Conservation (phyloP, 1,284 basidiomycete genomes). For the Fomitopsis pinicola region DNA sequence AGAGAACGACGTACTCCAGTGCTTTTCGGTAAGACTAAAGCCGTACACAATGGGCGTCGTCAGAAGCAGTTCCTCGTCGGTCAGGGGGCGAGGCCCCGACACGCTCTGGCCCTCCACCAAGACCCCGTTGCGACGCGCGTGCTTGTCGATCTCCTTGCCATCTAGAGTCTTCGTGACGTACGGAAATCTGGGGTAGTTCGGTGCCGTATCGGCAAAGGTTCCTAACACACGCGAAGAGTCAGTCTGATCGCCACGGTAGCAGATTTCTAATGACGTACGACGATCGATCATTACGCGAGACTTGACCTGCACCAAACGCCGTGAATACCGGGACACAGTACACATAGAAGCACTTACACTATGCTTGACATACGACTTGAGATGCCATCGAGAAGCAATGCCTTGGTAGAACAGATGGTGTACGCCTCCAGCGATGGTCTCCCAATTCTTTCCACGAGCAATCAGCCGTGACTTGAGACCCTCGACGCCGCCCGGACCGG, state of each 20-base stretch:
- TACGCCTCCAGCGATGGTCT: conserved; percentile 40
- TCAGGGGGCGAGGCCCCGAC: conserved; percentile 30
- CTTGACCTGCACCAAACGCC: conserved; percentile 21
- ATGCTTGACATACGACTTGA: conserved; percentile 34
- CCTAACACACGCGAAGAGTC: conserved; percentile 11
- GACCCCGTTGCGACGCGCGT: conserved; percentile 18
- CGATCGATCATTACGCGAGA: conserved; percentile 55
- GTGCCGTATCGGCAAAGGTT: conserved; percentile 25
- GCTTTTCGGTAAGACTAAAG: conserved; percentile 54
- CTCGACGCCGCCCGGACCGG: conserved; percentile 31
- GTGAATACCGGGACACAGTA: background rate
- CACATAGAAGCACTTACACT: conserved; percentile 32
- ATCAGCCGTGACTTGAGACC: conserved; percentile 37
- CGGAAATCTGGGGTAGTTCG: conserved; percentile 27
- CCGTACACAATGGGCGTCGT: conserved; percentile 54
- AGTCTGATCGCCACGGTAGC: background rate
- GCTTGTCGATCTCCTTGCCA: conserved; percentile 26
- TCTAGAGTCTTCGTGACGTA: conserved; percentile 24
- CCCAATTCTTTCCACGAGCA: conserved; percentile 51
- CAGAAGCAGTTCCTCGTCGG: conserved; percentile 48
- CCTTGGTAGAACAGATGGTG: conserved; percentile 55
- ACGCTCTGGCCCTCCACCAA: background rate
- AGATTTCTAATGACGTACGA: conserved; percentile 26
- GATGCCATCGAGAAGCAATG: conserved; percentile 18
- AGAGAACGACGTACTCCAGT: conserved; percentile 41